Percentiles rank a stretch among this genome's conserved stretches.
Conservation (phyloP, 352 stramenopile species). For the Phytophthora sp. region DNA sequence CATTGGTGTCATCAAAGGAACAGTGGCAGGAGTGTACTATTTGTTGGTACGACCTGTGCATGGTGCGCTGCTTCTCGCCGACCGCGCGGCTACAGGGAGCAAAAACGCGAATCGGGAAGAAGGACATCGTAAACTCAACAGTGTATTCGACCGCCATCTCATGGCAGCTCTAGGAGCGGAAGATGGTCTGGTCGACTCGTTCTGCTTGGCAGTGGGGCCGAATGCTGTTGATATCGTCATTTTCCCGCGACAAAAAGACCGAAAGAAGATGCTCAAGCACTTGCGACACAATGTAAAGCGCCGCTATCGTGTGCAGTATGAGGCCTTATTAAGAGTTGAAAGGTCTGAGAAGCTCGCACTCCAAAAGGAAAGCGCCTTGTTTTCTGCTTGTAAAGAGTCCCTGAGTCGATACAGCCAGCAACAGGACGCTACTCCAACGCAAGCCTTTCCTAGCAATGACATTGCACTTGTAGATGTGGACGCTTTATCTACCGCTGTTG, state of each 20-base stretch:
- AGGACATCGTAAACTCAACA: constrained; percentile 38
- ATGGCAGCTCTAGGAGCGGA: constrained; percentile 36
- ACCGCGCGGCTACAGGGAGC: constrained; percentile 45
- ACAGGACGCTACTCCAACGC: not conserved
- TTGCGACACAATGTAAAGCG: constrained; percentile 10
- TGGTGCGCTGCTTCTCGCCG: constrained; percentile 41
- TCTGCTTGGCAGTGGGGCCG: constrained; percentile 22
- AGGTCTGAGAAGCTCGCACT: constrained; percentile 7
- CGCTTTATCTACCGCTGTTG: not conserved
- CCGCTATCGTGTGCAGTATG: constrained; percentile 25
- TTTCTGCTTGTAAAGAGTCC: not conserved
- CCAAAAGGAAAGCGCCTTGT: constrained; percentile 5
- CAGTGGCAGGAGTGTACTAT: constrained; percentile 30
- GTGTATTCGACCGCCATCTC: constrained; percentile 34
- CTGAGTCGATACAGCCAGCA: not conserved
- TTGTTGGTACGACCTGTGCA: constrained; percentile 43
- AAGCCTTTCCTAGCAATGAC: constrained; percentile 4
- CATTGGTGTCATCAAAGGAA: constrained; percentile 27
- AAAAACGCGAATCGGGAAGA: constrained; percentile 47
- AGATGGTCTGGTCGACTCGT: constrained; percentile 27
- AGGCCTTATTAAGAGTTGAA: constrained; percentile 21
- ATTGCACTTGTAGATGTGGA: constrained; percentile 14
- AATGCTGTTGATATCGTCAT: constrained; percentile 36
- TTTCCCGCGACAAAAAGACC: constrained; percentile 28
- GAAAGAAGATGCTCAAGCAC: constrained; percentile 29